Conservation (phyloP, 1,284 basidiomycete genomes). For the Cronartium quercuum region DNA sequence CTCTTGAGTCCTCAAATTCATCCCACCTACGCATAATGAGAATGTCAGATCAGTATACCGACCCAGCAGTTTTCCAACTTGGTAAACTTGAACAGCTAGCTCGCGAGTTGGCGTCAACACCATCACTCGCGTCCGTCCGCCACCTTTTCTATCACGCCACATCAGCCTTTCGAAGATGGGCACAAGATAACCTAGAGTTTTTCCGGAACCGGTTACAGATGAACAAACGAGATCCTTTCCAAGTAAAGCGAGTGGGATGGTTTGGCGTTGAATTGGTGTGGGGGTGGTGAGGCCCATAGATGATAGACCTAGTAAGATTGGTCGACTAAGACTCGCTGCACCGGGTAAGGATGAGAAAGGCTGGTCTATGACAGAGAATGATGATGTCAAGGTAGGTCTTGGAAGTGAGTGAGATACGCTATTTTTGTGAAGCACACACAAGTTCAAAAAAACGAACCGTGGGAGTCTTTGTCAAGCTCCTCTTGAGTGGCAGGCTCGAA, state of each 20-base stretch:
- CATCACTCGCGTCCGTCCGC: slow-evolving; percentile 78
- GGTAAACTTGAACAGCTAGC: slow-evolving; percentile 86
- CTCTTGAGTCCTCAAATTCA: slow-evolving; percentile 87
- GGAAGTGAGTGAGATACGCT: background rate
- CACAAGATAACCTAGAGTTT: slow-evolving; percentile 92
- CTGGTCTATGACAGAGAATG: slow-evolving; percentile 14
- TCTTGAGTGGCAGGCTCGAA: slow-evolving; percentile 33
- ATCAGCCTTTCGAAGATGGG: slow-evolving; percentile 80
- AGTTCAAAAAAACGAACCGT: slow-evolving; percentile 2
- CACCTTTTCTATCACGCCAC: slow-evolving; percentile 38
- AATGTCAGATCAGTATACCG: slow-evolving; percentile 81
- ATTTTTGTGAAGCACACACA: background rate
- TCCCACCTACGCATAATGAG: slow-evolving; percentile 80
- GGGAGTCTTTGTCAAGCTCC: slow-evolving; percentile 34
- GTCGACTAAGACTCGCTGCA: slow-evolving; percentile 68
- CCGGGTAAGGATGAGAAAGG: slow-evolving; percentile 38
- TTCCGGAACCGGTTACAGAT: slow-evolving; percentile 91
- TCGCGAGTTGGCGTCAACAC: slow-evolving; percentile 89
- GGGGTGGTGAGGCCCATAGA: slow-evolving; percentile 74
- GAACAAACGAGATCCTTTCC: slow-evolving; percentile 93
- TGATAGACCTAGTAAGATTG: slow-evolving; percentile 76
- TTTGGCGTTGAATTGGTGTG: slow-evolving; percentile 88
- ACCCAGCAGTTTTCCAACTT: slow-evolving; percentile 77
- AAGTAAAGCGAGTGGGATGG: slow-evolving; percentile 83
- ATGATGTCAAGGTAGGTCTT: background rate